phyloP scores from a whole-genome alignment of 345 rosid genomes.

The Barbarea vulgaris region DNA sequence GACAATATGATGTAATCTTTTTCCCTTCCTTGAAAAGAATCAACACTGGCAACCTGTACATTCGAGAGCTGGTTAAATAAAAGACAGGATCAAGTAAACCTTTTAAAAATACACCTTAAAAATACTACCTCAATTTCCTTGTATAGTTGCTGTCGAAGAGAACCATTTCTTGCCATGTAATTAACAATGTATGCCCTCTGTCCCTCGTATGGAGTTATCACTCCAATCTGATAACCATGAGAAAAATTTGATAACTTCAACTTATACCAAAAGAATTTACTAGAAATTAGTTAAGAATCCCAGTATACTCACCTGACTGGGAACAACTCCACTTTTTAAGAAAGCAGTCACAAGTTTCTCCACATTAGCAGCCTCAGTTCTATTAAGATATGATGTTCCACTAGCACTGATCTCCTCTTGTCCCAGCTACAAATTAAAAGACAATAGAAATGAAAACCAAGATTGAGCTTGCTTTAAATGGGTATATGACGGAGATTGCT shows the following conservation, averaged over 20 bases:
- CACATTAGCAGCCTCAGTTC: conserved; percentile 99
- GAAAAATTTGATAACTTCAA: conserved; percentile 6
- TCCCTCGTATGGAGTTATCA: conserved; percentile 97
- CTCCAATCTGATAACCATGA: conserved; percentile 73
- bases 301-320: conserved; percentile 68
- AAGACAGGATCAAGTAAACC: conserved; percentile 13
- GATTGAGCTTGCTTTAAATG: not conserved
- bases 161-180: conserved; percentile 98
- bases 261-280: conserved; percentile 3
- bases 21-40: conserved; percentile 99
- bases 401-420: conserved; percentile 99
- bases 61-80: conserved; percentile 22
- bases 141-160: conserved; percentile 96
- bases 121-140: conserved; percentile 93
- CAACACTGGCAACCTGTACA: conserved; percentile 79
- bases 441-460: conserved; percentile 24
- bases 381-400: conserved; percentile 95
- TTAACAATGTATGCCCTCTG: conserved; percentile 98
- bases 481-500: not conserved
- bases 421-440: conserved; percentile 70
- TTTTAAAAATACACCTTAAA: not conserved
- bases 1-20: conserved; percentile 98
- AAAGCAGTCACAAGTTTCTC: conserved; percentile 98
- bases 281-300: conserved; percentile 2
- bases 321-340: conserved; percentile 96